Percentiles rank a stretch among this genome's conserved stretches.
Evolutionary conservation across 2,329 filamentous ascomycete genomes (phyloP).

Genomic region (Alternaria atra): DNA sequence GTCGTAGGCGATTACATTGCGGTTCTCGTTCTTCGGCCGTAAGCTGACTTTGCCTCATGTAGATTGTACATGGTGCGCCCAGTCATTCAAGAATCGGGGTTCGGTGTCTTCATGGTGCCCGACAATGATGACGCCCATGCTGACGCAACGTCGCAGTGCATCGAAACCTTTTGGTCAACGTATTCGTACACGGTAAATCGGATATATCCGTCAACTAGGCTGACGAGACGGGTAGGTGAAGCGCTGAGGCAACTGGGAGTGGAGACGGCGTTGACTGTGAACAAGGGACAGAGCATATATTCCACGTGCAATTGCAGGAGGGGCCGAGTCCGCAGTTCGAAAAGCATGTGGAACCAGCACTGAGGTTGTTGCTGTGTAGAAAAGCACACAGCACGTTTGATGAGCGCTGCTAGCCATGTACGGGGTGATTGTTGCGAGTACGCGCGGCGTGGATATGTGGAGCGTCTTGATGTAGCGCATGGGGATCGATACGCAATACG

Average conservation of each 20-base stretch:
- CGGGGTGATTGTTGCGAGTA: conserved; percentile 18
- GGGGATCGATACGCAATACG: conserved; percentile 15
- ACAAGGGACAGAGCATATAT: not conserved
- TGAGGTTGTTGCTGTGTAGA: not conserved
- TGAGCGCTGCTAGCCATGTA: not conserved
- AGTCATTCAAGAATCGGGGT: not conserved
- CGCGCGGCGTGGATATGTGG: conserved; percentile 14
- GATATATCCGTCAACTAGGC: not conserved
- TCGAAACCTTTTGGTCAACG: not conserved
- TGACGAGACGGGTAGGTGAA: not conserved
- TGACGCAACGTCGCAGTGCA: not conserved
- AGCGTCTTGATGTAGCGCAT: conserved; percentile 10
- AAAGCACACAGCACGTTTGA: conserved; percentile 16
- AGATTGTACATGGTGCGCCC: not conserved
- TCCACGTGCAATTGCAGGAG: not conserved
- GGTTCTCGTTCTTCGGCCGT: not conserved
- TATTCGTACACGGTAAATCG: not conserved
- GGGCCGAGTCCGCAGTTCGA: conserved; percentile 1
- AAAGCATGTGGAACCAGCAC: not conserved
- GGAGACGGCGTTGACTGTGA: not conserved
- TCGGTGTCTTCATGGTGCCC: not conserved
- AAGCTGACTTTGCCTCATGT: not conserved
- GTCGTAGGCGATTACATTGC: not conserved
- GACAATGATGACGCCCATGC: not conserved
- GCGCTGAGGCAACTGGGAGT: not conserved